phyloP scores from a whole-genome alignment of 345 rosid species.

The Ricinus communis region DNA sequence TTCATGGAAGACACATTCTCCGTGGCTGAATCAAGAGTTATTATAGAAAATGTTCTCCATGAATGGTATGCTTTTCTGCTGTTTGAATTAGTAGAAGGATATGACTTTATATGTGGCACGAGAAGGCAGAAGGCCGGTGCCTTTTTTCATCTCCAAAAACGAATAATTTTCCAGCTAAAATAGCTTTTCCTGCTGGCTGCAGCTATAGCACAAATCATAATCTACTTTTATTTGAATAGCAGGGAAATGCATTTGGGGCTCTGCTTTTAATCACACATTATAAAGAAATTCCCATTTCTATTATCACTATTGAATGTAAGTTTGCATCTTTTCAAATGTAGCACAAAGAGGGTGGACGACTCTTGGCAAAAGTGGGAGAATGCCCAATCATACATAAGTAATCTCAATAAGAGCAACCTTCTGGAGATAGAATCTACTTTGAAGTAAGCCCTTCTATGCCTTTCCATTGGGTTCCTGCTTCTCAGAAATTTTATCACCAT shows the following conservation, averaged over 20 bases:
- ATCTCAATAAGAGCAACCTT: constrained; percentile 32
- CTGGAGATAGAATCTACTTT: constrained; percentile 37
- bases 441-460: constrained; percentile 30
- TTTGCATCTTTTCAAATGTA: constrained; percentile 32
- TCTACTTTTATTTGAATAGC: too few species aligned
- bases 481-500: neutral
- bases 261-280: too few species aligned
- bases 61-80: constrained; percentile 50
- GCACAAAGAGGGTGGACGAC: constrained; percentile 45
- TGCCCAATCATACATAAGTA: constrained; percentile 34
- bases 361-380: constrained; percentile 61
- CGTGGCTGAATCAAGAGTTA: constrained; percentile 50
- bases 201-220: too few species aligned
- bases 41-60: constrained; percentile 54
- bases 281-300: too few species aligned
- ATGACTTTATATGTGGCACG: too few species aligned
- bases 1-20: constrained; percentile 64
- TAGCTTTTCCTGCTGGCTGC: too few species aligned
- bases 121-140: too few species aligned
- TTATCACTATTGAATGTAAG: neutral
- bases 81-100: neutral
- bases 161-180: neutral
- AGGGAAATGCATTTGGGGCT: too few species aligned
- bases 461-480: neutral
- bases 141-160: neutral